These are phyloP conservation scores for Penicillium ucsense DNA, from an alignment of 495 filamentous ascomycete genomes.

Conservation along the genomic window DNA sequence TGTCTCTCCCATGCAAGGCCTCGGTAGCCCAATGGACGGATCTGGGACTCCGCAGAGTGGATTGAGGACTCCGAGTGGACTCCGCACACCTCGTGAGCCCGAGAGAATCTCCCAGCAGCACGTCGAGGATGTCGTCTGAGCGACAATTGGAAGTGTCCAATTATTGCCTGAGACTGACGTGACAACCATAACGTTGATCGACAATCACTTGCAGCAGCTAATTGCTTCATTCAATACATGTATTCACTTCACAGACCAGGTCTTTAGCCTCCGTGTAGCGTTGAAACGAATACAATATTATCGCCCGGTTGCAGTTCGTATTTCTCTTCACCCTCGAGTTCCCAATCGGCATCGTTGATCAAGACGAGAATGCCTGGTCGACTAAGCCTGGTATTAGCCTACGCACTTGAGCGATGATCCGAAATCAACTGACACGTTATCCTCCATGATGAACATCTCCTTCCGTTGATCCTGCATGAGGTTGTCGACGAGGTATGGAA, in stretches of 20 bases:
- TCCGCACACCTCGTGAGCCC: slow-evolving; percentile 36
- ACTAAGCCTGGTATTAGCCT: slow-evolving; percentile 34
- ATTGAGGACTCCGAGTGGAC: slow-evolving; percentile 21
- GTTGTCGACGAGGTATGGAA: slow-evolving; percentile 71
- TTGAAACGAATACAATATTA: slow-evolving; percentile 93
- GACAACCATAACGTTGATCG: neutral
- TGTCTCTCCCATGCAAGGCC: slow-evolving; percentile 36
- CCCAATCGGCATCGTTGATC: slow-evolving; percentile 98
- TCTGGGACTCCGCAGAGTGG: slow-evolving; percentile 35
- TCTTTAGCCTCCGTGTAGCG: slow-evolving; percentile 79
- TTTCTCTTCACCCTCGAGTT: slow-evolving; percentile 85
- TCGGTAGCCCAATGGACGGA: slow-evolving; percentile 39
- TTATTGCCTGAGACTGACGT: neutral
- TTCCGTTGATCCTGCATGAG: slow-evolving; percentile 77
- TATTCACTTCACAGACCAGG: neutral
- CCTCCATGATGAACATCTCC: slow-evolving; percentile 83
- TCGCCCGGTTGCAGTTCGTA: slow-evolving; percentile 77
- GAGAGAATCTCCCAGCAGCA: slow-evolving; percentile 41
- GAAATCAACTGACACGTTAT: slow-evolving; percentile 60
- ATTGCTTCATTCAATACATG: neutral
- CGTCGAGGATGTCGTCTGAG: slow-evolving; percentile 39
- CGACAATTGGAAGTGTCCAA: neutral
- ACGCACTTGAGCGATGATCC: neutral
- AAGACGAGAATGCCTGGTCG: slow-evolving; percentile 95
- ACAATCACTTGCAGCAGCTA: neutral